These are phyloP conservation scores for Dothidotthia symphoricarpi DNA, from an alignment of 2,329 filamentous ascomycete species.

Conservation along the genomic window DNA sequence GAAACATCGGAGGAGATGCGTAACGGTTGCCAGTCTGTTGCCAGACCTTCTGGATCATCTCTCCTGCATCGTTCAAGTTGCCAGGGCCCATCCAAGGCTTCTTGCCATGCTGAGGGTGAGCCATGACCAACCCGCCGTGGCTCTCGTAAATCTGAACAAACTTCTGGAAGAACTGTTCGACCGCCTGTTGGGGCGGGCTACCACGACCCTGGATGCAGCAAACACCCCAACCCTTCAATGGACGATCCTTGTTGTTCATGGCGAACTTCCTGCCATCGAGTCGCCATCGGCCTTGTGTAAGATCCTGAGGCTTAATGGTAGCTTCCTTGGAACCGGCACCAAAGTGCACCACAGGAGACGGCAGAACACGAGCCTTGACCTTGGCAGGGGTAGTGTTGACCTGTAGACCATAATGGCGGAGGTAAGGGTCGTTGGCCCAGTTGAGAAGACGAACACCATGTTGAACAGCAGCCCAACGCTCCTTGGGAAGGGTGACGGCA, in stretches of 20 bases:
- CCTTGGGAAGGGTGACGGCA: slow-evolving; percentile 72
- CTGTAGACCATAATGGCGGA: slow-evolving; percentile 70
- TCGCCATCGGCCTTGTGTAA: slow-evolving; percentile 77
- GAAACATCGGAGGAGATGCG: slow-evolving; percentile 64
- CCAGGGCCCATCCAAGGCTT: slow-evolving; percentile 32
- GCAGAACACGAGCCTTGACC: slow-evolving; percentile 66
- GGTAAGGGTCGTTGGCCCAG: slow-evolving; percentile 67
- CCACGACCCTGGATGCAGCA: slow-evolving; percentile 60
- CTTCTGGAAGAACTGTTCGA: slow-evolving; percentile 56
- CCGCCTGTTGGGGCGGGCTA: slow-evolving; percentile 44
- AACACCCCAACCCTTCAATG: slow-evolving; percentile 73
- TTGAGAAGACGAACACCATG: slow-evolving; percentile 64
- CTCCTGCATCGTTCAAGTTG: slow-evolving; percentile 42
- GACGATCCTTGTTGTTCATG: slow-evolving; percentile 55
- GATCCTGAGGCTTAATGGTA: slow-evolving; percentile 33
- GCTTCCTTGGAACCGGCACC: slow-evolving; percentile 32
- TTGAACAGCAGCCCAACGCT: slow-evolving; percentile 68
- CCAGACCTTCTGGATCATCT: slow-evolving; percentile 55
- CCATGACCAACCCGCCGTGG: slow-evolving; percentile 59
- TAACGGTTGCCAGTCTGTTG: slow-evolving; percentile 55
- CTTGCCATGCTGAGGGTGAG: slow-evolving; percentile 29
- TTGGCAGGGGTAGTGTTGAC: slow-evolving; percentile 64
- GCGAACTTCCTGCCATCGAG: slow-evolving; percentile 78
- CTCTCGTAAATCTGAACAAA: slow-evolving; percentile 61
- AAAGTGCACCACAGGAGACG: slow-evolving; percentile 70